Evolutionary conservation across 352 stramenopile species (phyloP), one percentile per base, ranked within the genome.

Genomic region (Phytopythium montanum): DNA sequence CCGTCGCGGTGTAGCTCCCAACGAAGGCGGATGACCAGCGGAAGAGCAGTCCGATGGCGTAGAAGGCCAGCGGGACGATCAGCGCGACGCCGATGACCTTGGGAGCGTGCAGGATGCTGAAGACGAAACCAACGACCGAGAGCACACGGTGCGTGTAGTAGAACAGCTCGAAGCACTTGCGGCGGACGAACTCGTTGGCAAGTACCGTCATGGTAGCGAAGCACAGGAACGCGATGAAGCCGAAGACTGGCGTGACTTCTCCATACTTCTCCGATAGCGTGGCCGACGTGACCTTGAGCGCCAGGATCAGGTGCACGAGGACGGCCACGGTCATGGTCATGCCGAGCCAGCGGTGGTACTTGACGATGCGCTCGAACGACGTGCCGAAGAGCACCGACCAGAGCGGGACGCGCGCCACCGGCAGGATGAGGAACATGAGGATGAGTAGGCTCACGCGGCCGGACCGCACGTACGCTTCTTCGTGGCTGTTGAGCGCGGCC

Each of bases 271-370:
- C 75, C 2, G 68, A 74, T 21, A 67, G 51, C 7, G 66, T 75
- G 29, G 82, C 41, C 26, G 64, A 60, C 14, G 77, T 79, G 13
- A 87, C 68, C 6, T 82, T 36, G 18, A 69, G 70, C 2, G 68
- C 76, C 50, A 81, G 54, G 12, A 90, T 59, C 44, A 92, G 59
- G 65, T 94, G 85, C 6, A 91, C 59, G 34, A 92, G 56, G 31
- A 78, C 69, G 9, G 75, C 70, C 14, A 90, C 45, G 19, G 72
- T 80, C 63, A 88, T 70, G 26, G 71, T 46, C 48, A 90, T 54
- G 8, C 82, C 85, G n/a, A 94, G 69, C 79, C 81, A 92, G 50
- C 85, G 85, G 62, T 94, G 85, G 50, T 92, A 94, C 72, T 92
- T 92, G 68, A 92, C 63, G 26, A 92, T 88, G 21, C 85, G 85